Base-by-base conservation (phyloP, 371 early-diverging fungal species). In the Scutellospora calospora region DNA sequence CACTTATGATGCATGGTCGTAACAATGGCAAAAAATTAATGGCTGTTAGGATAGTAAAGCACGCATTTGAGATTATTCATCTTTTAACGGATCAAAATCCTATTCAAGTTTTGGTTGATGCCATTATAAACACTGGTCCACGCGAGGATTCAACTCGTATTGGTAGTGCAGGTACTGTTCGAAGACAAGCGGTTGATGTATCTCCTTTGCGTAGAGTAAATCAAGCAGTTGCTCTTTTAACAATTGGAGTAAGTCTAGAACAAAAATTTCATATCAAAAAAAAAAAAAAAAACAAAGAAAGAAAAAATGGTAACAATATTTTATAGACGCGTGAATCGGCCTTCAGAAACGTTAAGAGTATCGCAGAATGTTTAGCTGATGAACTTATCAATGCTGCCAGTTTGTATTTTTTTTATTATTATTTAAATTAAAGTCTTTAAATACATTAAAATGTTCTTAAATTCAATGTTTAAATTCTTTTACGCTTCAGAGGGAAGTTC, bases 21-120 rank as follows among this genome's bases (percentile, higher is more conserved):
- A 99, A 99, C 97, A 99, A 98, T 94, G 99, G 99, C 85, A 99
- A 99, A 96, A 99, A 99, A 94, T 91, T 98, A 83, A 95, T 99
- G 95, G 98, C 99, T 86, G 95, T 95, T 83, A 97, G 98, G 86
- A 98, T 98, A 86, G 95, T 99, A 87, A 97, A 98, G 93, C 98
- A 99, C 92, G 97, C 99, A 81, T 99, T 99, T 87, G 97, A 98
- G 89, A 99, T 99, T 92, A 96, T 99, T 88, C 89, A 99, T 95
- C 92, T 97, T 85, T 93, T 98, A 88, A 98, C 99, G 85, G 98
- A 98, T 88, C 93, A 93, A 88, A 99, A 99, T 95, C 99, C 99
- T 83, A 92, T 99, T 86, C 99, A 99, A 92, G 93, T 98, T 81
- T 91, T 99, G 52, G 97, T 99, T 81, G 99, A 99, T 91, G 99